Percentiles rank a stretch among this genome's conserved stretches.
Evolutionary conservation across 2,329 filamentous ascomycete genomes (phyloP).

Genomic region (Balansia obtecta): DNA sequence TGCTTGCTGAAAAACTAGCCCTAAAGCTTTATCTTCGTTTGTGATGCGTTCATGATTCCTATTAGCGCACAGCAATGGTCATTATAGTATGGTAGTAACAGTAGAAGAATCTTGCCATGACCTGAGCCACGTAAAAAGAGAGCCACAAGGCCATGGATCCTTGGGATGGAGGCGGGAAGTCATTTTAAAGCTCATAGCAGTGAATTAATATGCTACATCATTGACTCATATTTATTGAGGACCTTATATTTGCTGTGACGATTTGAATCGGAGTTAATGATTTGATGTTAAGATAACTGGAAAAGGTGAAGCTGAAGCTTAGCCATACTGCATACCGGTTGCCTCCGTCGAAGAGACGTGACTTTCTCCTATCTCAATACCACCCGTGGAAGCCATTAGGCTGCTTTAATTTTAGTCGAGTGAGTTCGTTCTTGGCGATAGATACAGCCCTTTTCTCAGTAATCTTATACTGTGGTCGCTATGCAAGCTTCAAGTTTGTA

Average conservation of each 20-base stretch:
- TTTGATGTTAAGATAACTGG: not conserved
- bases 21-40: slow-evolving; percentile 8
- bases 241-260: not conserved
- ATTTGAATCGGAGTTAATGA: not conserved
- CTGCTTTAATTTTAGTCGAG: too few species aligned
- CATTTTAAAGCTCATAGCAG: not conserved
- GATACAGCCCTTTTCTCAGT: too few species aligned
- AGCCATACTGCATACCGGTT: too few species aligned
- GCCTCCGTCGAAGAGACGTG: too few species aligned
- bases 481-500: too few species aligned
- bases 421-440: too few species aligned
- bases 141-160: not conserved
- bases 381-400: too few species aligned
- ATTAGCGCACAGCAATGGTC: not conserved
- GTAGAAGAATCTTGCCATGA: not conserved
- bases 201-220: not conserved
- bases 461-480: too few species aligned
- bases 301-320: not conserved
- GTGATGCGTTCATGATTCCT: slow-evolving; percentile 8
- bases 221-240: not conserved
- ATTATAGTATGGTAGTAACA: too few species aligned
- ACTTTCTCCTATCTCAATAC: too few species aligned
- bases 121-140: not conserved
- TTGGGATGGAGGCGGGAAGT: not conserved
- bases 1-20: slow-evolving; percentile 3